Conservation (phyloP, 2,329 filamentous ascomycete species). For the Fusarium ambrosium region DNA sequence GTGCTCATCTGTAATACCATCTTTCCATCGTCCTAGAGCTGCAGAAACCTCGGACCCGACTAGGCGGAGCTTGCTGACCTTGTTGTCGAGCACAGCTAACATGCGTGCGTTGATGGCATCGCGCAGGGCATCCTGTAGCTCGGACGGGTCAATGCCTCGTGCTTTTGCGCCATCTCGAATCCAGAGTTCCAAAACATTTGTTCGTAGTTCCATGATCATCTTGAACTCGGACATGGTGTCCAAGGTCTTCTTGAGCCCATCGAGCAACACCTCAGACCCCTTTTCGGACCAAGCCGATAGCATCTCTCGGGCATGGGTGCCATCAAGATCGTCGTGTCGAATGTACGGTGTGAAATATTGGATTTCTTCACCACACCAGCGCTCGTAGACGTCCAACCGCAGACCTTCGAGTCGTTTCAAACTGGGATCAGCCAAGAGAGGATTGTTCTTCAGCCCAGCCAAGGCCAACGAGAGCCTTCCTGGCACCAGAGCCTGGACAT, state of each 20-base stretch:
- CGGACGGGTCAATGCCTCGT: constrained; percentile 75
- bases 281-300: constrained; percentile 74
- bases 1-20: constrained; percentile 63
- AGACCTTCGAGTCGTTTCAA: constrained; percentile 77
- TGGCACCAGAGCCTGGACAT: constrained; percentile 83
- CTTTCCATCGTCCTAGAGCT: constrained; percentile 72
- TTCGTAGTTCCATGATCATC: constrained; percentile 77
- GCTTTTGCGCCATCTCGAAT: constrained; percentile 76
- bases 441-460: constrained; percentile 74
- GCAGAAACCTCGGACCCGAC: constrained; percentile 75
- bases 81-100: constrained; percentile 71
- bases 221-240: constrained; percentile 74
- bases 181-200: constrained; percentile 80
- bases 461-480: constrained; percentile 78
- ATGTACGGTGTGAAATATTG: constrained; percentile 90
- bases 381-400: constrained; percentile 80
- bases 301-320: constrained; percentile 70
- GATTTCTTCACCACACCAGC: constrained; percentile 87
- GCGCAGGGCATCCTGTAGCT: constrained; percentile 78
- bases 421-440: constrained; percentile 78
- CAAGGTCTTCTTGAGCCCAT: constrained; percentile 73
- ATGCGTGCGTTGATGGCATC: constrained; percentile 78
- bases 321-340: constrained; percentile 81
- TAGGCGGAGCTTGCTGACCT: constrained; percentile 73
- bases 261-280: constrained; percentile 70